A percentile compares a stretch with the other conserved stretches of the same genome.
Evolutionary conservation across 495 filamentous ascomycete species (phyloP).

Genomic region (Friedmanniomyces simplex): DNA sequence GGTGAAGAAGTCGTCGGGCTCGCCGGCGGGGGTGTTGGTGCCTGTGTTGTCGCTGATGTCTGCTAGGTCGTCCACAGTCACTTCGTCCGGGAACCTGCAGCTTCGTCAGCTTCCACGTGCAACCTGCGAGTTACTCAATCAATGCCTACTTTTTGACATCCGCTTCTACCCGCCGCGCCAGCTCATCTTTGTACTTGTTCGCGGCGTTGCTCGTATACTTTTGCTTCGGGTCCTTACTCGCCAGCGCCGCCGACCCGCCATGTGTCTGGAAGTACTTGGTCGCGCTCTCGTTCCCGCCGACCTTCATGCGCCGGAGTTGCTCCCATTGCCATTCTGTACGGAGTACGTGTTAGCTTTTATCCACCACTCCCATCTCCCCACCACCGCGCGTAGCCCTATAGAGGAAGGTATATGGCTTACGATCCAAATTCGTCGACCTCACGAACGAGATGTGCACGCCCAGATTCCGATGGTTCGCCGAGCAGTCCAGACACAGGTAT

Average conservation of each 20-base stretch:
- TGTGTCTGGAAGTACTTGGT: constrained; percentile 96
- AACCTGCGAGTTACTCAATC: constrained; percentile 1
- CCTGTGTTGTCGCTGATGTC: constrained; percentile 49
- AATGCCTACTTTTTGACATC: constrained; percentile 68
- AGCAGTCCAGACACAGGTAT: constrained; percentile 96
- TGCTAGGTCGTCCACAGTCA: constrained; percentile 67
- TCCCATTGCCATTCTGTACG: constrained; percentile 98
- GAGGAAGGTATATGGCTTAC: constrained; percentile 46
- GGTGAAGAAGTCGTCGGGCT: constrained; percentile 92
- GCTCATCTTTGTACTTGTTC: constrained; percentile 91
- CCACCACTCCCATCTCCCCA: constrained; percentile 19
- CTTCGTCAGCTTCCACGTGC: not conserved
- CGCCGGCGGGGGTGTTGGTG: constrained; percentile 60
- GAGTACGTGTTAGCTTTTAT: constrained; percentile 9
- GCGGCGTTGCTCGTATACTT: constrained; percentile 90
- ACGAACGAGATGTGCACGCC: constrained; percentile 79
- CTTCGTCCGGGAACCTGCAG: constrained; percentile 76
- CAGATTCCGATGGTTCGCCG: constrained; percentile 41
- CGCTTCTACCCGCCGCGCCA: constrained; percentile 67
- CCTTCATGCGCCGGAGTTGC: constrained; percentile 94
- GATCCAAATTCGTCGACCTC: constrained; percentile 92
- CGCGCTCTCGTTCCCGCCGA: constrained; percentile 94
- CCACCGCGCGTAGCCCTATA: not conserved
- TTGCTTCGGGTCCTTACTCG: constrained; percentile 89
- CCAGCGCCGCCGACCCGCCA: constrained; percentile 83